Evolutionary conservation across 2,329 filamentous ascomycete genomes (phyloP).

Genomic region (Leptographium flavum): DNA sequence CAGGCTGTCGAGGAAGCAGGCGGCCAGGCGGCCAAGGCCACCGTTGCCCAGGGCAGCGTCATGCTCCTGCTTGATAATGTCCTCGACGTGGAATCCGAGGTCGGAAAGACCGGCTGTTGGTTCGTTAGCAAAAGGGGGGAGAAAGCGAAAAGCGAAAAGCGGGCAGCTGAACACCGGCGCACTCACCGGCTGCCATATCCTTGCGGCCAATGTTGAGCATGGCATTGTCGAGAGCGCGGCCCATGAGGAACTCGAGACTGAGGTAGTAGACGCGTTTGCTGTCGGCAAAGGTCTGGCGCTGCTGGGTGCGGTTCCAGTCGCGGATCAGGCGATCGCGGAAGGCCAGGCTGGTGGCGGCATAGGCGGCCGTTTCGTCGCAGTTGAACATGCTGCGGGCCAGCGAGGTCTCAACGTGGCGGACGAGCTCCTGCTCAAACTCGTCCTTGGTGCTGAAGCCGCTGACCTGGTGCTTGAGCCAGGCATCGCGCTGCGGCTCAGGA

Average conservation of each 20-base stretch:
- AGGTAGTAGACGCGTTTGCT: slow-evolving; percentile 95
- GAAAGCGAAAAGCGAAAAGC: background rate
- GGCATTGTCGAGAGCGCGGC: slow-evolving; percentile 88
- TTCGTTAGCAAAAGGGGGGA: background rate
- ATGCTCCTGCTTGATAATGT: slow-evolving; percentile 87
- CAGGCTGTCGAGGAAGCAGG: slow-evolving; percentile 92
- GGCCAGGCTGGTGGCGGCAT: slow-evolving; percentile 78
- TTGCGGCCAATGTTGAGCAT: slow-evolving; percentile 94
- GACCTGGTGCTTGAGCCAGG: slow-evolving; percentile 53
- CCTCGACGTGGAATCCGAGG: slow-evolving; percentile 92
- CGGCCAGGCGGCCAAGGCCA: slow-evolving; percentile 83
- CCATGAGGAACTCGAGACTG: slow-evolving; percentile 96
- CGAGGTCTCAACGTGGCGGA: slow-evolving; percentile 92
- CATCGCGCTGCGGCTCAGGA: slow-evolving; percentile 73
- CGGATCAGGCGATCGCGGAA: slow-evolving; percentile 87
- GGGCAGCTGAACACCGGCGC: background rate
- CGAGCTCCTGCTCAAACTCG: slow-evolving; percentile 74
- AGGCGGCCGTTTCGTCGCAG: slow-evolving; percentile 89
- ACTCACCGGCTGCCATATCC: slow-evolving; percentile 61
- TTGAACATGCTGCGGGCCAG: slow-evolving; percentile 94
- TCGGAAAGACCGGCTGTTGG: slow-evolving; percentile 63
- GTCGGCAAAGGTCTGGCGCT: slow-evolving; percentile 81
- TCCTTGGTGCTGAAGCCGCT: slow-evolving; percentile 64
- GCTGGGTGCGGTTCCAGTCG: slow-evolving; percentile 97
- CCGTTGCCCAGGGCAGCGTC: slow-evolving; percentile 95